A percentile compares a stretch with the other conserved stretches of the same genome.
Conservation (phyloP, 2,329 filamentous ascomycete species). For the Pseudocercospora vitis region DNA sequence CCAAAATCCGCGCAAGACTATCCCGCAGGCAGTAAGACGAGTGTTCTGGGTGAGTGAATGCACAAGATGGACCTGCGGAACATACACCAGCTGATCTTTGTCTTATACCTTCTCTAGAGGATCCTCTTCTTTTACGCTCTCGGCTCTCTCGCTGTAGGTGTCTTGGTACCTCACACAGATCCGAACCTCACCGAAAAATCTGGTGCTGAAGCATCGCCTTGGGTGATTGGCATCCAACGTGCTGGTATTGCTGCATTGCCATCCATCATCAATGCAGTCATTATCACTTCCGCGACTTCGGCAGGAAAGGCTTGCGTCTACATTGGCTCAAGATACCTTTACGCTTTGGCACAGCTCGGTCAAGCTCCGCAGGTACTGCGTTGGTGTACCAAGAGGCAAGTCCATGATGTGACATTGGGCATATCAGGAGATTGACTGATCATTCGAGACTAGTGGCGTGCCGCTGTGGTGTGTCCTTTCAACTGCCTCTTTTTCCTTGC, state of each 20-base stretch:
- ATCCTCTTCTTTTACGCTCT: conserved; percentile 47
- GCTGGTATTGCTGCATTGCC: conserved; percentile 62
- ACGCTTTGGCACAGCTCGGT: conserved; percentile 59
- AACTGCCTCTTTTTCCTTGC: conserved; percentile 40
- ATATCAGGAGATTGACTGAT: not conserved
- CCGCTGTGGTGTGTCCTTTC: conserved; percentile 44
- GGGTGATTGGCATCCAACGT: conserved; percentile 60
- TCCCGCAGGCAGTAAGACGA: conserved; percentile 34
- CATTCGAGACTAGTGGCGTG: not conserved
- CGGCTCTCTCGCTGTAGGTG: conserved; percentile 40
- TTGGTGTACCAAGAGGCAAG: conserved; percentile 48
- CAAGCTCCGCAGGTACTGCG: conserved; percentile 59
- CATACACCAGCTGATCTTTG: not conserved
- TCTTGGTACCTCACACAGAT: conserved; percentile 45
- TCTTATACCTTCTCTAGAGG: conserved; percentile 47
- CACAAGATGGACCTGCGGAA: not conserved
- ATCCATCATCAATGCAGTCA: conserved; percentile 66
- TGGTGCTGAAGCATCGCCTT: conserved; percentile 49
- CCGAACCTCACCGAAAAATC: conserved; percentile 33
- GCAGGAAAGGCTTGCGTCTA: conserved; percentile 58
- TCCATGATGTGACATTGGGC: conserved; percentile 56
- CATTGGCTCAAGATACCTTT: conserved; percentile 53
- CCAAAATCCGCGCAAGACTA: conserved; percentile 29
- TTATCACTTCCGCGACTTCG: conserved; percentile 64
- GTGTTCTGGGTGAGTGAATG: not conserved